phyloP scores from a whole-genome alignment of 495 filamentous ascomycete genomes.

The Penicillium coprophilum region DNA sequence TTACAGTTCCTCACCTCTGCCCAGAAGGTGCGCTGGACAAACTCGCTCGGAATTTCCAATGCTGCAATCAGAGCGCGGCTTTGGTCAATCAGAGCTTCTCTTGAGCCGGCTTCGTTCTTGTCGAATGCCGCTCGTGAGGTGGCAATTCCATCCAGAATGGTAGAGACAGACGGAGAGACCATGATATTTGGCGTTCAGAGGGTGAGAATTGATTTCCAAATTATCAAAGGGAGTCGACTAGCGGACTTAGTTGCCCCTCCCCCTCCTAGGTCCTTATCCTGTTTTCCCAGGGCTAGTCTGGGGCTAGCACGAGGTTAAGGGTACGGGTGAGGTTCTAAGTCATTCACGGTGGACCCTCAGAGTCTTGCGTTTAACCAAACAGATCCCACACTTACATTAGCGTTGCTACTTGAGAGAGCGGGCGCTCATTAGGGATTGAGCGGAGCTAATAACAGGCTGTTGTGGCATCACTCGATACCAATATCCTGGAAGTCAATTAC shows the following conservation, averaged over 20 bases:
- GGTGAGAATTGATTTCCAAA: neutral
- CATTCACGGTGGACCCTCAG: too few species aligned
- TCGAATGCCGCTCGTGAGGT: conserved; percentile 26
- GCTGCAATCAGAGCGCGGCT: conserved; percentile 32
- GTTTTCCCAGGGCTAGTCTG: neutral
- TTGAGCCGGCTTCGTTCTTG: conserved; percentile 31
- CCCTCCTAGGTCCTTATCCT: neutral
- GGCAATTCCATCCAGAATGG: conserved; percentile 14
- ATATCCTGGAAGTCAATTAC: too few species aligned
- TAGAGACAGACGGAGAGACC: conserved; percentile 1
- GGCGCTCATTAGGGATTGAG: too few species aligned
- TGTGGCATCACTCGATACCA: too few species aligned
- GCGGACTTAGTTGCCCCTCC: neutral
- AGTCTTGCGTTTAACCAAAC: too few species aligned
- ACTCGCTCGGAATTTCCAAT: conserved; percentile 38
- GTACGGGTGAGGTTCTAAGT: too few species aligned
- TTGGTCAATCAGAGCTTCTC: conserved; percentile 36
- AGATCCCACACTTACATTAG: too few species aligned
- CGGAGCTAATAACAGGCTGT: too few species aligned
- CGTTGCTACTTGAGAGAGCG: too few species aligned
- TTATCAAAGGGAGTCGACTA: neutral
- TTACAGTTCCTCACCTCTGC: conserved; percentile 33
- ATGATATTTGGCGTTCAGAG: neutral
- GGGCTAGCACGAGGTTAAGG: neutral
- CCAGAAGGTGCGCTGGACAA: conserved; percentile 41